These are phyloP conservation scores for Colletotrichum somersetense DNA, from an alignment of 2,329 filamentous ascomycete species.

Conservation along the genomic window DNA sequence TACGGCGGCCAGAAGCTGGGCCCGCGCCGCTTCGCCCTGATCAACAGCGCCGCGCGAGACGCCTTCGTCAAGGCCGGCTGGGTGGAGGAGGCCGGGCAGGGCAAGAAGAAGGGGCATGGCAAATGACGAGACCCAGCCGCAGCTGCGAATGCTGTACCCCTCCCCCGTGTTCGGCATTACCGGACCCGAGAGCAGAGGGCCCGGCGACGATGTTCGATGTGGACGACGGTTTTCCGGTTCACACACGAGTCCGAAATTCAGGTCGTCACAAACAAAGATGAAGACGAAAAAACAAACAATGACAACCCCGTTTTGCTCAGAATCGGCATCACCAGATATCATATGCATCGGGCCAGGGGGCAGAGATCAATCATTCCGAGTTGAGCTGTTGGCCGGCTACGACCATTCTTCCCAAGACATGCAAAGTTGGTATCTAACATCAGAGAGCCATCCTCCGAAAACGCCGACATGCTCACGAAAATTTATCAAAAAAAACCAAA, in stretches of 20 bases:
- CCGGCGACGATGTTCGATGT: neutral
- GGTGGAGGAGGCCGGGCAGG: constrained; percentile 63
- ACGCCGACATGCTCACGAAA: constrained; percentile 33
- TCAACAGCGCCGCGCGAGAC: constrained; percentile 88
- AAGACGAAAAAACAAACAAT: too few species aligned
- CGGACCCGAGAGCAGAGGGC: neutral
- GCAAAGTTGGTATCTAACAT: constrained; percentile 42
- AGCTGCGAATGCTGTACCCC: neutral
- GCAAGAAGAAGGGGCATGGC: constrained; percentile 57
- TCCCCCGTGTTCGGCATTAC: neutral
- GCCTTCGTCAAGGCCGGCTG: constrained; percentile 83
- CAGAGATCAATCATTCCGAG: constrained; percentile 20
- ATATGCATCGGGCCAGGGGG: neutral
- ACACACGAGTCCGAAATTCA: neutral
- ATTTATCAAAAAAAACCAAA: constrained; percentile 12
- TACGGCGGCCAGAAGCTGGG: constrained; percentile 93
- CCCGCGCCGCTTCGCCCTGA: constrained; percentile 89
- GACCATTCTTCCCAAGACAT: constrained; percentile 26
- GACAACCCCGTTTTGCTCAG: too few species aligned
- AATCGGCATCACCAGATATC: neutral
- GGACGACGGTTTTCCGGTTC: neutral
- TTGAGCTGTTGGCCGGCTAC: constrained; percentile 2
- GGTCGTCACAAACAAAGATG: neutral
- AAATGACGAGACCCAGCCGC: constrained; percentile 13
- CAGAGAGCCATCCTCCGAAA: constrained; percentile 31